These are phyloP conservation scores for Calonectria fujianensis DNA, from an alignment of 2,329 filamentous ascomycete species.

Conservation along the genomic window DNA sequence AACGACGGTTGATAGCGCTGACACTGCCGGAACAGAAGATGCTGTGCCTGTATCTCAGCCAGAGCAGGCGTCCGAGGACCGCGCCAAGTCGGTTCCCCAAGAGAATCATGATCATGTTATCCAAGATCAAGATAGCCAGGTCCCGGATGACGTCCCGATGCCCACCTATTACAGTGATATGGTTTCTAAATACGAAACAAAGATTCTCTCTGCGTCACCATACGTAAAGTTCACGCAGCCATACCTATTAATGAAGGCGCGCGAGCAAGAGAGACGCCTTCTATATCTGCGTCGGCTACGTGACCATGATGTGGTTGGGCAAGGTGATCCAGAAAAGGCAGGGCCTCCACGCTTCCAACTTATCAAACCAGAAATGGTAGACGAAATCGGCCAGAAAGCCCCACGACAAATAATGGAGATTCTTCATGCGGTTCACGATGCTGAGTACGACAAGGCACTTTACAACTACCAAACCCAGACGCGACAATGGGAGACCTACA, in stretches of 20 bases:
- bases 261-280: constrained; percentile 91
- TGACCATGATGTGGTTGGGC: constrained; percentile 81
- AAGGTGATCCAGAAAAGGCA: constrained; percentile 75
- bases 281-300: constrained; percentile 88
- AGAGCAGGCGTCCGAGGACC: constrained; percentile 52
- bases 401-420: constrained; percentile 94
- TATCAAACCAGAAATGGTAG: constrained; percentile 96
- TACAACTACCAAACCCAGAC: constrained; percentile 97
- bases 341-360: constrained; percentile 87
- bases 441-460: constrained; percentile 95
- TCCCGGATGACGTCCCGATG: constrained; percentile 87
- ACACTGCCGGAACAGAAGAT: constrained; percentile 55
- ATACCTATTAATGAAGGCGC: constrained; percentile 92
- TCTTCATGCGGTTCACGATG: constrained; percentile 94
- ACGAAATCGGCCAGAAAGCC: constrained; percentile 85
- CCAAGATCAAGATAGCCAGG: constrained; percentile 73
- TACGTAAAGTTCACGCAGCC: constrained; percentile 97
- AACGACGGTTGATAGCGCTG: constrained; percentile 56
- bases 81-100: constrained; percentile 59
- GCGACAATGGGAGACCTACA: constrained; percentile 96
- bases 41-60: constrained; percentile 54
- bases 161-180: constrained; percentile 97
- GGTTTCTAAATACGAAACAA: constrained; percentile 94
- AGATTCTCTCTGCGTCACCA: constrained; percentile 94
- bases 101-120: constrained; percentile 66